Conservation (phyloP, 129 eudicot species). For the Smallanthus sonchifolius region DNA sequence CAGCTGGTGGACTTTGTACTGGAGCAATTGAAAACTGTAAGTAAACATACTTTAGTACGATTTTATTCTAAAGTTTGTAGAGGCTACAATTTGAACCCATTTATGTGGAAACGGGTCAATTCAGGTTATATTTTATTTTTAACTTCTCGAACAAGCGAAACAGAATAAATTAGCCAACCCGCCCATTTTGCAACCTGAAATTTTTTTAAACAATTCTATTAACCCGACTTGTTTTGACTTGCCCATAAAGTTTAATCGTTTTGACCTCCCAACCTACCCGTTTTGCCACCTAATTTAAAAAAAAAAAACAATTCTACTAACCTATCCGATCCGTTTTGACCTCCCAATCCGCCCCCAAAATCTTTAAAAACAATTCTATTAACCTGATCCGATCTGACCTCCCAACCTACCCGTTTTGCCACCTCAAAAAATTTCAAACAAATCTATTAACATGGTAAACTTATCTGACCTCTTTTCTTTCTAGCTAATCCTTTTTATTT, state of each 20-base stretch:
- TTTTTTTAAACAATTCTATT: no score
- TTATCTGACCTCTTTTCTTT: neutral
- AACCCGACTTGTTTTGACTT: no score
- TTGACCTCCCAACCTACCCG: neutral
- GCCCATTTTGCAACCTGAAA: no score
- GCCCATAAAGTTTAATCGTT: no score
- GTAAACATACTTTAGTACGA: conserved; percentile 17
- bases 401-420: neutral
- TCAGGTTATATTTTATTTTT: neutral
- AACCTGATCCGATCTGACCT: neutral
- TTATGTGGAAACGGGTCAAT: neutral
- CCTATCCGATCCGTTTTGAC: neutral
- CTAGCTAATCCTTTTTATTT: neutral
- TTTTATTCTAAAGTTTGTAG: neutral
- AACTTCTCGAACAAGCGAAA: neutral
- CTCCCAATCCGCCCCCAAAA: neutral
- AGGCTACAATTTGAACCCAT: neutral
- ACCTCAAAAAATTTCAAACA: neutral
- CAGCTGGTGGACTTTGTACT: conserved; percentile 74
- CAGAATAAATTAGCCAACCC: neutral
- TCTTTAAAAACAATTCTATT: neutral
- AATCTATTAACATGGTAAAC: neutral
- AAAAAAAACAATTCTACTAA: neutral
- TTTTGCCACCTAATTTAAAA: neutral
- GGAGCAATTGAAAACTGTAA: conserved; percentile 52